Conservation (phyloP, 352 stramenopile genomes). For the Globisporangium cederbergense region DNA sequence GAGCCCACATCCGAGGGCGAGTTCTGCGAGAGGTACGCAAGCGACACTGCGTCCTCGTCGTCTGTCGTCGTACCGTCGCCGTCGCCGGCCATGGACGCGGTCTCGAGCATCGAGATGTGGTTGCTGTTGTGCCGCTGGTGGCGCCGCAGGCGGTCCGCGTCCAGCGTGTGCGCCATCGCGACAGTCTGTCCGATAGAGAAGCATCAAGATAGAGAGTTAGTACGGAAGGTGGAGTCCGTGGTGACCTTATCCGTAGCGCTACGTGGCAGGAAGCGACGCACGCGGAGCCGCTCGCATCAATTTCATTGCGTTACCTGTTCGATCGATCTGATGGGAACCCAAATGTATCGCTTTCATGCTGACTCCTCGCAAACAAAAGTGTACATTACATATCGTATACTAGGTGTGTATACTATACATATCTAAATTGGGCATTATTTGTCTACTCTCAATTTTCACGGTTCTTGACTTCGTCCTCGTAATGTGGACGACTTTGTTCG, state of each 20-base stretch:
- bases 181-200: not conserved
- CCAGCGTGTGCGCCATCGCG: not conserved
- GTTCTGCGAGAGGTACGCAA: constrained; percentile 22
- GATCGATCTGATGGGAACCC: not conserved
- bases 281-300: not conserved
- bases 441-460: too few species aligned
- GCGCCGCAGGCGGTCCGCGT: constrained; percentile 1
- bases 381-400: too few species aligned
- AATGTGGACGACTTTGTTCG: not conserved
- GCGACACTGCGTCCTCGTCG: constrained; percentile 23
- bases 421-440: too few species aligned
- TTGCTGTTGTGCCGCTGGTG: not conserved
- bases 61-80: constrained; percentile 18
- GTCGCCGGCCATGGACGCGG: constrained; percentile 17
- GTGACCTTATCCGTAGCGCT: too few species aligned
- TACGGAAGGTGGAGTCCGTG: not conserved
- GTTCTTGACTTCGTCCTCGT: not conserved
- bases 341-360: not conserved
- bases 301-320: not conserved
- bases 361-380: not conserved
- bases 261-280: too few species aligned
- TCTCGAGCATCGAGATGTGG: constrained; percentile 32
- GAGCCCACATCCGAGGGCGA: constrained; percentile 16
- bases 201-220: not conserved
- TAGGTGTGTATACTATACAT: too few species aligned